phyloP scores from a whole-genome alignment of 805 yeast genomes.

The Wickerhamiella spandovensis region DNA sequence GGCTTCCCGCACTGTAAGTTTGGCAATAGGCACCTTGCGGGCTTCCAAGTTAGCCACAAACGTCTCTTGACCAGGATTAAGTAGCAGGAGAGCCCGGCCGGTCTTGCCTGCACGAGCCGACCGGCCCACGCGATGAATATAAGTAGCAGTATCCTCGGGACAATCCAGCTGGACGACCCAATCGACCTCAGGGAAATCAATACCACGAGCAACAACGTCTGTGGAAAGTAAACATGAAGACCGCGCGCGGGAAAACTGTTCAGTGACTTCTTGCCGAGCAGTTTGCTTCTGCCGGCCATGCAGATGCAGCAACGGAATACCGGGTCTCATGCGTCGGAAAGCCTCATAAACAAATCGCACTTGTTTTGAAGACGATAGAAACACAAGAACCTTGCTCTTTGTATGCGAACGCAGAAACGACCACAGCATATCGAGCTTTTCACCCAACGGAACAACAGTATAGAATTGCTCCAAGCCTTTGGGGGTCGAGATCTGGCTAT shows the following conservation, averaged over 20 bases:
- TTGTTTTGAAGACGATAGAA: conserved; percentile 77
- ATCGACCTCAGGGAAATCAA: conserved; percentile 84
- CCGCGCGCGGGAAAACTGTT: conserved; percentile 63
- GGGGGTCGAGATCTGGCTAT: conserved; percentile 47
- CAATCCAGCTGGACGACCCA: conserved; percentile 93
- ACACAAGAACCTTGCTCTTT: conserved; percentile 67
- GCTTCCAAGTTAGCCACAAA: conserved; percentile 50
- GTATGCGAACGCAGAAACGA: conserved; percentile 75
- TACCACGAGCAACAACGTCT: conserved; percentile 83
- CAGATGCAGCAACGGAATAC: conserved; percentile 70
- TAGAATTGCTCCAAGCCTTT: conserved; percentile 75
- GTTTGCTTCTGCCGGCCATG: conserved; percentile 87
- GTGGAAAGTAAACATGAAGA: conserved; percentile 78
- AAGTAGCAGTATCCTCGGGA: conserved; percentile 81
- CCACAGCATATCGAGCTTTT: conserved; percentile 76
- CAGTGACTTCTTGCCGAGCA: conserved; percentile 72
- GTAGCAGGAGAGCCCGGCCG: conserved; percentile 72
- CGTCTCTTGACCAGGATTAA: conserved; percentile 73
- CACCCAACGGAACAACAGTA: conserved; percentile 54
- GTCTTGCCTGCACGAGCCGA: conserved; percentile 75
- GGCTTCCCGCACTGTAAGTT: conserved; percentile 60
- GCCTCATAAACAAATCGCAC: conserved; percentile 83
- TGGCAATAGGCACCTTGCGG: conserved; percentile 55
- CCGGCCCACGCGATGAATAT: conserved; percentile 84
- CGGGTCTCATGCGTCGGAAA: conserved; percentile 79